Percentiles rank a stretch among this genome's conserved stretches.
These are phyloP conservation scores for Penicillium cataractarum DNA, from an alignment of 495 filamentous ascomycete genomes.

Conservation along the genomic window DNA sequence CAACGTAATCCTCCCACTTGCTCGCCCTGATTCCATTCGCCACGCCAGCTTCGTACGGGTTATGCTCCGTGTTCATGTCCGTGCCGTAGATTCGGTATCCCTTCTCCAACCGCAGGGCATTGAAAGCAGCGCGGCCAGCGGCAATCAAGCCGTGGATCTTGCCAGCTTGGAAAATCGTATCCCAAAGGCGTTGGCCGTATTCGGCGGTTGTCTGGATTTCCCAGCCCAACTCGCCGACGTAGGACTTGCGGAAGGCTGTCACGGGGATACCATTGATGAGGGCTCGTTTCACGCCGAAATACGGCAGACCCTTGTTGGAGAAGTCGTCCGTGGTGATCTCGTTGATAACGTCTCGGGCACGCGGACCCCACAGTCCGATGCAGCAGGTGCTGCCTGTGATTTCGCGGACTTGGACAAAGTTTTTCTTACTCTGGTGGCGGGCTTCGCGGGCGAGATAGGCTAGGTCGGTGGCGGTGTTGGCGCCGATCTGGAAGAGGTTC, in stretches of 20 bases:
- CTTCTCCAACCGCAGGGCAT: constrained; percentile 52
- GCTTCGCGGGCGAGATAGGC: constrained; percentile 49
- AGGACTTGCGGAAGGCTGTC: constrained; percentile 46
- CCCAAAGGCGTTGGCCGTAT: constrained; percentile 50
- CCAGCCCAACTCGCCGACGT: constrained; percentile 55
- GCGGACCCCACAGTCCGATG: constrained; percentile 56
- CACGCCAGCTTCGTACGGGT: constrained; percentile 53
- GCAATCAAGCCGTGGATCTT: constrained; percentile 50
- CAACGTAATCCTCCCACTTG: constrained; percentile 45
- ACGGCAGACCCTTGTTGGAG: constrained; percentile 43
- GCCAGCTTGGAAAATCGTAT: constrained; percentile 47
- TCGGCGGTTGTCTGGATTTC: constrained; percentile 54
- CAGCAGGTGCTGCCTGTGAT: constrained; percentile 55
- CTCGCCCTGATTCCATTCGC: constrained; percentile 34
- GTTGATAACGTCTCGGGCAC: constrained; percentile 41
- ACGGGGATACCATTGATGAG: constrained; percentile 46
- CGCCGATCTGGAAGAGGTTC: constrained; percentile 48
- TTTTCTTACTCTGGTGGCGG: constrained; percentile 36
- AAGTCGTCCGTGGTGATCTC: constrained; percentile 41
- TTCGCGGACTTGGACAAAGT: constrained; percentile 49
- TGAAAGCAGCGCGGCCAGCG: constrained; percentile 51
- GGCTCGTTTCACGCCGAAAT: constrained; percentile 41
- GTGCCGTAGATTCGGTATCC: constrained; percentile 46
- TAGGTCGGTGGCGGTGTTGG: constrained; percentile 47
- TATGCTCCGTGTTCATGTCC: constrained; percentile 54